Evolutionary conservation across 805 yeast species (phyloP).

Genomic region (Candida chauliodis): DNA sequence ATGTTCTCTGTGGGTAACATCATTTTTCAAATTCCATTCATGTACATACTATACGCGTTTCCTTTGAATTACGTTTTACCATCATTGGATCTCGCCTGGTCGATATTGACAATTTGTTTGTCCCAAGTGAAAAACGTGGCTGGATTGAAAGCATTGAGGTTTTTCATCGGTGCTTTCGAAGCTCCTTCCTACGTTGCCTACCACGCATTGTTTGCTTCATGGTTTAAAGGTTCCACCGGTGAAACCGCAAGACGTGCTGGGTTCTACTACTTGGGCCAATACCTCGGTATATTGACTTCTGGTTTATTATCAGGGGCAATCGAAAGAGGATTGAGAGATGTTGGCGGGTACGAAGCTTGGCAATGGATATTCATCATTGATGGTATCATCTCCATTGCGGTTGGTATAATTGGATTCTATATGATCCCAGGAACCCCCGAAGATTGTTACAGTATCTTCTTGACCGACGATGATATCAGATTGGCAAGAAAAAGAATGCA

Average conservation of each 20-base stretch:
- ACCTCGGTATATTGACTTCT: conserved; percentile 57
- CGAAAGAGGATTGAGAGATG: conserved; percentile 44
- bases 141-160: conserved; percentile 59
- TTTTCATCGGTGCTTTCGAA: conserved; percentile 67
- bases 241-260: conserved; percentile 64
- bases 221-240: conserved; percentile 27
- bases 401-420: conserved; percentile 55
- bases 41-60: conserved; percentile 51
- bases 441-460: conserved; percentile 31
- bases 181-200: conserved; percentile 47
- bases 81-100: conserved; percentile 61
- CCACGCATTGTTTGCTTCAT: conserved; percentile 47
- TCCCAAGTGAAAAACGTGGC: conserved; percentile 47
- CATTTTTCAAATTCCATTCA: conserved; percentile 60
- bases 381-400: conserved; percentile 54
- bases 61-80: conserved; percentile 56
- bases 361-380: conserved; percentile 72
- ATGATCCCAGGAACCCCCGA: conserved; percentile 66
- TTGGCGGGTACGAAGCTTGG: conserved; percentile 59
- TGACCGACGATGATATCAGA: conserved; percentile 34
- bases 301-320: conserved; percentile 62
- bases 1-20: conserved; percentile 58
- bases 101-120: conserved; percentile 57
- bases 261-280: conserved; percentile 59
- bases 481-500: conserved; percentile 27